Evolutionary conservation across 2,329 filamentous ascomycete genomes (phyloP).

Genomic region (Cadophora malorum): DNA sequence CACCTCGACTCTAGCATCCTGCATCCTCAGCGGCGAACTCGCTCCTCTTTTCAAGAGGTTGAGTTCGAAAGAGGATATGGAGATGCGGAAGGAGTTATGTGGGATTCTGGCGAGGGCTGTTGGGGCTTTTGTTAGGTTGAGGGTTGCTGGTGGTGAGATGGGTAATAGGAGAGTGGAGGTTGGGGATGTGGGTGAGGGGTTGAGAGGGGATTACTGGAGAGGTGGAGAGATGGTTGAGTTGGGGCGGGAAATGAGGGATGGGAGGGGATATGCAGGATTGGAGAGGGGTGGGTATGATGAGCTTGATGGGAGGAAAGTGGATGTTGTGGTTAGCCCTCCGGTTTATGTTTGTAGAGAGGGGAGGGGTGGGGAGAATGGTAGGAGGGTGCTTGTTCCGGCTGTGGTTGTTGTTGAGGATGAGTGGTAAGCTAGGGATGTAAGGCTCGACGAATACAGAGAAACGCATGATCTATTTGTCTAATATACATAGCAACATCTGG

Average conservation of each 20-base stretch:
- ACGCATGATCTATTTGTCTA: too few species aligned
- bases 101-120: neutral
- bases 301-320: neutral
- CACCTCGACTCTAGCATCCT: neutral
- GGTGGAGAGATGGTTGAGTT: neutral
- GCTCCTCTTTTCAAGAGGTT: neutral
- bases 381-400: conserved; percentile 2
- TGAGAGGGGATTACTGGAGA: neutral
- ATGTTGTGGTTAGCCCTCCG: conserved; percentile 13
- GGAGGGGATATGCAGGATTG: neutral
- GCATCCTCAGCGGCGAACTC: neutral
- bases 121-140: conserved; percentile 2
- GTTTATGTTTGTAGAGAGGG: conserved; percentile 4
- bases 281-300: neutral
- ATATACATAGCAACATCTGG: neutral
- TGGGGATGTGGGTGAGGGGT: neutral
- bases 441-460: too few species aligned
- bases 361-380: neutral
- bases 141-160: neutral
- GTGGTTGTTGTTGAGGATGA: conserved; percentile 8
- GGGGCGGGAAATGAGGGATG: neutral
- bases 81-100: neutral
- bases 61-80: neutral
- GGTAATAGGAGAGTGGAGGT: neutral
- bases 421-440: too few species aligned